Evolutionary conservation across 2,329 filamentous ascomycete genomes (phyloP).

Genomic region (Fusarium equiseti): DNA sequence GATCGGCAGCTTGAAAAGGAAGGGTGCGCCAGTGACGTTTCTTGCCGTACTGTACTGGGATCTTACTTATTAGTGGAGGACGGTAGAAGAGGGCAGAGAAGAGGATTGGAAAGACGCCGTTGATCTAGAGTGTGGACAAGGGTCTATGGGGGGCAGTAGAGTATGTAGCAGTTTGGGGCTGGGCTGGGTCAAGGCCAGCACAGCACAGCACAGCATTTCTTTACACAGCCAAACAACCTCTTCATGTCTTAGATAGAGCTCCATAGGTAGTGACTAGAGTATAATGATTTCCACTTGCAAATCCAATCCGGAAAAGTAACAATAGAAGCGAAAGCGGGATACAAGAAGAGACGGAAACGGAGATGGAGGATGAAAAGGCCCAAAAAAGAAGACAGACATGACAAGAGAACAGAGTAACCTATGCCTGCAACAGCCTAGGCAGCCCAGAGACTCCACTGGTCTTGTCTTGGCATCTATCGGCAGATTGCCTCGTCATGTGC

Average conservation of each 20-base stretch:
- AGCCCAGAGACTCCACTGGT: constrained; percentile 27
- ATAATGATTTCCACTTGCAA: background rate
- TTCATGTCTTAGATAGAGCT: background rate
- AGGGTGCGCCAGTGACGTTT: constrained; percentile 46
- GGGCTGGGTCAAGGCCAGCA: constrained; percentile 10
- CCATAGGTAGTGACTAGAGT: background rate
- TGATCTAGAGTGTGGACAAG: constrained; percentile 38
- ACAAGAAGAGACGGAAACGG: constrained; percentile 26
- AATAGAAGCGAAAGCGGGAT: constrained; percentile 21
- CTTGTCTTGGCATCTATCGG: constrained; percentile 28
- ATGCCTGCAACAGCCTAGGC: constrained; percentile 28
- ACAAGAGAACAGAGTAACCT: constrained; percentile 22
- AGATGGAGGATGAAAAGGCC: constrained; percentile 22
- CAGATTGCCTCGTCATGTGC: constrained; percentile 35
- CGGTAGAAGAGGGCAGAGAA: constrained; percentile 15
- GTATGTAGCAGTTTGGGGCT: constrained; percentile 8
- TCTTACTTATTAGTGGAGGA: constrained; percentile 37
- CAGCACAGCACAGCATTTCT: constrained; percentile 2
- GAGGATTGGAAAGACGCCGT: constrained; percentile 23
- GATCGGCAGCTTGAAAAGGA: constrained; percentile 43
- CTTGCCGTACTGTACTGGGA: constrained; percentile 41
- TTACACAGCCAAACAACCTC: constrained; percentile 8
- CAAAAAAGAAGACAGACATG: constrained; percentile 30
- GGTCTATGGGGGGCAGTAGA: constrained; percentile 18
- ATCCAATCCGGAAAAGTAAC: background rate